Conservation (phyloP, 164 flowering plant genomes). For the Kalanchoe fedtschenkoi region DNA sequence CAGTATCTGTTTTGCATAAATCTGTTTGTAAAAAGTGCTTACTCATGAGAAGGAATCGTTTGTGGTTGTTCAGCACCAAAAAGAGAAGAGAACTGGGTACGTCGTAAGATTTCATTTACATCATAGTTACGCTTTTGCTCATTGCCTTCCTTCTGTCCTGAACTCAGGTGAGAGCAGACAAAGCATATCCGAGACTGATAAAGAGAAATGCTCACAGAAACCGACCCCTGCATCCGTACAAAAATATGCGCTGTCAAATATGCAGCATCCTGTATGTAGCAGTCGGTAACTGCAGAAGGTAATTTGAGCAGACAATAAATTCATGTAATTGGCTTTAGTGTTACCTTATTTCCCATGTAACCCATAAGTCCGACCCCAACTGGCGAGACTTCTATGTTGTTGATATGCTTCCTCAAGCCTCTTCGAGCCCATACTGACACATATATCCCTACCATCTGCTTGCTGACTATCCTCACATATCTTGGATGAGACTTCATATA, state of each 20-base stretch:
- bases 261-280: too few species aligned
- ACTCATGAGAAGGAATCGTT: conserved; percentile 90
- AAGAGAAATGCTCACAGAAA: conserved; percentile 89
- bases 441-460: conserved; percentile 98
- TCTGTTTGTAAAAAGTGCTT: conserved; percentile 18
- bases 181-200: conserved; percentile 81
- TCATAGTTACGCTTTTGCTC: conserved; percentile 76
- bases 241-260: not conserved
- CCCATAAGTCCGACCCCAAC: conserved; percentile 99
- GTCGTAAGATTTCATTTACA: conserved; percentile 68
- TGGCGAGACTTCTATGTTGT: conserved; percentile 74
- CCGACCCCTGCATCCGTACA: conserved; percentile 67
- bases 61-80: conserved; percentile 55
- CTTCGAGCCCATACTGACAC: conserved; percentile 79
- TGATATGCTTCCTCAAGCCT: conserved; percentile 73
- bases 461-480: conserved; percentile 81
- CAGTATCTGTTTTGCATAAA: not conserved
- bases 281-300: not conserved
- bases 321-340: not conserved
- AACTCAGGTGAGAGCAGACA: conserved; percentile 89
- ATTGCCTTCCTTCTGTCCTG: conserved; percentile 87
- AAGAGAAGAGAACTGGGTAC: conserved; percentile 66
- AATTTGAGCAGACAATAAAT: not conserved
- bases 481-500: conserved; percentile 17
- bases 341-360: conserved; percentile 98